Base-by-base conservation (phyloP, 192 early-diverging fungal genomes). In the Oehlia diaphana region DNA sequence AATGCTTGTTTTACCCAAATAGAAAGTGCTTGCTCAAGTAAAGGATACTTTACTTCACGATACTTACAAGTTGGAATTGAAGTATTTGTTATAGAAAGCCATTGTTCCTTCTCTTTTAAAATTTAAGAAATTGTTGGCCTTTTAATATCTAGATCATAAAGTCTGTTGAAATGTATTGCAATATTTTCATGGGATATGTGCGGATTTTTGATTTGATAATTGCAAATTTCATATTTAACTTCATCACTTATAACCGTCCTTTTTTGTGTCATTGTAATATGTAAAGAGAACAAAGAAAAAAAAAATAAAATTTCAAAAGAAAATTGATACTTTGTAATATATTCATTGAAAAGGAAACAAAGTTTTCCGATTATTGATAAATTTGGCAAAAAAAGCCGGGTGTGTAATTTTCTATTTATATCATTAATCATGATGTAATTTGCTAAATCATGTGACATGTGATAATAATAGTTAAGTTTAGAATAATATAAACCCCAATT, bases 31-130 rank as follows among this genome's bases (percentile, higher is more conserved):
- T 72, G 19, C 21, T 72, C 39, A 19, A 72, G 23, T 47, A 23
- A 10, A 72, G 70, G 35, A 72, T 39, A 72, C 21, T 72, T 39
- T 23, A 72, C 70, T 65, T 65, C 9, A 10, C 28, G 10, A 65
- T 65, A 28, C 4, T 12, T 23, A 9, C 12, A 65, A 65, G 28
- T 65, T 26, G 23, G 7, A 65, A 9, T 12, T 65, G n/a, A 65
- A 65, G 10, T 65, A 12, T 6, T 23, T 26, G 10, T 65, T 28
- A 65, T 23, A 31, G 63, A n/a, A 28, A 65, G n/a, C 23, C 23
- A 65, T 65, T 9, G n/a, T 65, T n/a, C 7, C 23, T 65, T 65
- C 12, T 65, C 23, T 31, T 26, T 65, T 65, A 65, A 65, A 23
- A 65, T 65, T 65, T 65, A 33, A 65, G 9, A 12, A 7, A 65